A percentile compares a stretch with the other conserved stretches of the same genome.
These are phyloP conservation scores for Wallacemonas collosoma DNA, from an alignment of 208 protist genomes.

Conservation along the genomic window DNA sequence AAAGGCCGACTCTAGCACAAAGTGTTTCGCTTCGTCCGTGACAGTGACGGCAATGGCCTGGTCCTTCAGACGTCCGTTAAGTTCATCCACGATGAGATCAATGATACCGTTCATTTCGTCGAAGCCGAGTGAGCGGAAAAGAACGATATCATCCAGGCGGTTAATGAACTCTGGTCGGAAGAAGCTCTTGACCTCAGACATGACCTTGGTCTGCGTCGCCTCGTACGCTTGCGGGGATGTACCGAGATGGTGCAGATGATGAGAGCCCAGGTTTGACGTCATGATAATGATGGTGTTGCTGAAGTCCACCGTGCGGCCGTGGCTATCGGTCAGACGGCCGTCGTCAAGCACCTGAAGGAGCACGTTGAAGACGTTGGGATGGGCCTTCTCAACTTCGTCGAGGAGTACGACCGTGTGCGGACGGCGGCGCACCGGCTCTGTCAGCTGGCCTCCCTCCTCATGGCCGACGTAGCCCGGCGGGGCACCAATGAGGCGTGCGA, in stretches of 20 bases:
- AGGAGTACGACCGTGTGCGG: conserved; percentile 95
- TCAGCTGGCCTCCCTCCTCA: conserved; percentile 96
- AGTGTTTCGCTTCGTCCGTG: conserved; percentile 64
- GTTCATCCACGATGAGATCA: conserved; percentile 45
- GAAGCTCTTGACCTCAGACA: conserved; percentile 41
- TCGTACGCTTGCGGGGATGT: conserved; percentile 36
- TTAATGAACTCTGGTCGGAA: conserved; percentile 84
- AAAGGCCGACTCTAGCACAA: conserved; percentile 67
- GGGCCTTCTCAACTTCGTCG: conserved; percentile 98
- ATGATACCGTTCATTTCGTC: conserved; percentile 53
- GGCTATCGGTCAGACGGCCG: conserved; percentile 92
- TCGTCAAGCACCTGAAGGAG: conserved; percentile 97
- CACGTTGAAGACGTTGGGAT: conserved; percentile 91
- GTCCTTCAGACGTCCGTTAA: conserved; percentile 72
- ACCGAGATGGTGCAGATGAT: conserved; percentile 71
- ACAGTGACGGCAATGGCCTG: conserved; percentile 57
- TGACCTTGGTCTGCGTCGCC: conserved; percentile 35
- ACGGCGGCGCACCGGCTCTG: conserved; percentile 93
- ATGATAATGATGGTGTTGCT: conserved; percentile 95
- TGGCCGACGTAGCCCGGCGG: conserved; percentile 97
- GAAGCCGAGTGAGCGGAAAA: conserved; percentile 52
- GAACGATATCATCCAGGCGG: conserved; percentile 71
- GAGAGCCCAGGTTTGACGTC: conserved; percentile 92
- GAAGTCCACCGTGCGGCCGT: conserved; percentile 94
- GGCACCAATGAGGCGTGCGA: conserved; percentile 93